Percentiles rank a stretch among this genome's conserved stretches.
Conservation (phyloP, 768 basidiomycete genomes). For the Scleroderma bovista region DNA sequence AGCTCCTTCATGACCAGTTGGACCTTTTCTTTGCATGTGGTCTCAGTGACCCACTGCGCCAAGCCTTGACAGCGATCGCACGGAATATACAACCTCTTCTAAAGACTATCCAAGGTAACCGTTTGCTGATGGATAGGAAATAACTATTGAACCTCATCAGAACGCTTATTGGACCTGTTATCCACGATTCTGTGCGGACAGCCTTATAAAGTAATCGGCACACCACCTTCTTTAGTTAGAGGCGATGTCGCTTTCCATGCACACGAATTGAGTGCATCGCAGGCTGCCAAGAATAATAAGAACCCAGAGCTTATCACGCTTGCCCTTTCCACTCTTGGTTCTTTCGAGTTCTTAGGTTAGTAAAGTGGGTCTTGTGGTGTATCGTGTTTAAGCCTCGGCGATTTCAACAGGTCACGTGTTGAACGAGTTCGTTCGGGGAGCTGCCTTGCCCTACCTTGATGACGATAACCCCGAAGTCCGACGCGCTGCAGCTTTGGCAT, state of each 20-base stretch:
- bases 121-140: background rate
- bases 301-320: slow-evolving; percentile 68
- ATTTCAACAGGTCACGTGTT: slow-evolving; percentile 71
- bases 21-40: slow-evolving; percentile 96
- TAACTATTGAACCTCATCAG: slow-evolving; percentile 34
- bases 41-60: slow-evolving; percentile 80
- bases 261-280: slow-evolving; percentile 47
- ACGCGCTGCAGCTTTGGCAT: slow-evolving; percentile 85
- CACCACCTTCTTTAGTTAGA: slow-evolving; percentile 58
- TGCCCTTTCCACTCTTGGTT: slow-evolving; percentile 80
- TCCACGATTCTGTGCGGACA: slow-evolving; percentile 79
- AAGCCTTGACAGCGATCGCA: slow-evolving; percentile 81
- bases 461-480: slow-evolving; percentile 87
- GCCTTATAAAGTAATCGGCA: slow-evolving; percentile 83
- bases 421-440: slow-evolving; percentile 91
- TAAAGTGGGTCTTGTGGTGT: background rate
- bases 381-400: slow-evolving; percentile 9
- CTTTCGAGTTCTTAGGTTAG: slow-evolving; percentile 91
- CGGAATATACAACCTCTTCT: slow-evolving; percentile 85
- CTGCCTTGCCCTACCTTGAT: slow-evolving; percentile 90
- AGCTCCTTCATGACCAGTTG: slow-evolving; percentile 91
- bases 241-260: slow-evolving; percentile 44
- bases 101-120: slow-evolving; percentile 83
- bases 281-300: slow-evolving; percentile 53
- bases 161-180: slow-evolving; percentile 83